Base-by-base conservation (phyloP, 2,329 filamentous ascomycete genomes). In the Ceratocystis cacaofunesta region DNA sequence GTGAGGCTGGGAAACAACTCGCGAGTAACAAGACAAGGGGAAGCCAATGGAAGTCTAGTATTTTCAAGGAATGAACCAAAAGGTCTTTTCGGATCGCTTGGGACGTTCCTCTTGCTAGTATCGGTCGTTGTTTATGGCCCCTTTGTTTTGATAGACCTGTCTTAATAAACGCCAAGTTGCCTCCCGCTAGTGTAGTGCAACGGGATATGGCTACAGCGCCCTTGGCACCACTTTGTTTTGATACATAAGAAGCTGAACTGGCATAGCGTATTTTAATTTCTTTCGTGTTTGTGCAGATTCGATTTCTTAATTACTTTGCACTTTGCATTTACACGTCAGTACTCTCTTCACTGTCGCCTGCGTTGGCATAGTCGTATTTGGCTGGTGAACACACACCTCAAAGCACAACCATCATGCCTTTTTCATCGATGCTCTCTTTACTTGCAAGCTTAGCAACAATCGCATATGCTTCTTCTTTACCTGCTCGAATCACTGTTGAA, bases 401-500 rank as follows among this genome's bases (percentile, higher is more conserved):
- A n/a, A n/a, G n/a, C 28, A 58, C 28, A 58, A 58, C n/a, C 8
- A 61, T 28, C 3, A 65, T 61, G 62, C 65, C 66, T 55, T 57
- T 67, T 19, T 61, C 65, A 7, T 57, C 61, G 2, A 22, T 69
- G 44, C 58, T 69, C 17, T 55, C 63, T 7, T 63, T 68, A 19
- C 58, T 68, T 46, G 52, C 52, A 3, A 64, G 67, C 15, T 48
- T 62, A 3, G 63, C 48, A 7, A 32, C 65, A 12, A 36, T 65
- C 2, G 60, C 50, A 25, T 41, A 55, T 52, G 65, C 62, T 17
- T 43, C 68, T 17, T 65, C 67, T 57, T 58, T 46, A 8, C 12
- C 48, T n/a, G n/a, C 46, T 8, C 63, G 66, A 32, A 62, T 50
- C 4, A 67, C 62, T 12, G 50, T 69, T 15, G 68, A 69, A 58